phyloP scores from a whole-genome alignment of 306 rosid species.

The Dalbergia cochinchinensis region DNA sequence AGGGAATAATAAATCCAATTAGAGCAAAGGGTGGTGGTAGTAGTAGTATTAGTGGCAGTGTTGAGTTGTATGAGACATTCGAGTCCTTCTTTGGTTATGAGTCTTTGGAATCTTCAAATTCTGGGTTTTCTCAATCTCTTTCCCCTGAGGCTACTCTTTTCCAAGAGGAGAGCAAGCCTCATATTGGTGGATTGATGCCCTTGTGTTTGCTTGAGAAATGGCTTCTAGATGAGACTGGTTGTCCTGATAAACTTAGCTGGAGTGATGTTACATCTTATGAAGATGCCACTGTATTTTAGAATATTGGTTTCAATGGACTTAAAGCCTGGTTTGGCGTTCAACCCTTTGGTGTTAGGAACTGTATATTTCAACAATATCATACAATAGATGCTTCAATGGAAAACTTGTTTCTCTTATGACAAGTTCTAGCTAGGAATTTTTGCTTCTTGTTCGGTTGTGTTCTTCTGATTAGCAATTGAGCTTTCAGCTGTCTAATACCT shows the following conservation, averaged over 20 bases:
- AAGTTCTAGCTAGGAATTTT: slow-evolving; percentile 10
- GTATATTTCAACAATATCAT: slow-evolving; percentile 42
- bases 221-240: slow-evolving; percentile 74
- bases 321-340: slow-evolving; percentile 40
- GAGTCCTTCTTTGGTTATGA: slow-evolving; percentile 66
- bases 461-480: slow-evolving; percentile 2
- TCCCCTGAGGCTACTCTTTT: slow-evolving; percentile 64
- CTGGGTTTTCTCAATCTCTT: slow-evolving; percentile 63
- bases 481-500: slow-evolving; percentile 1
- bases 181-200: slow-evolving; percentile 46
- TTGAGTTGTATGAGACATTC: slow-evolving; percentile 53
- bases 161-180: slow-evolving; percentile 67
- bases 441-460: background rate
- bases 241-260: slow-evolving; percentile 56
- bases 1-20: slow-evolving; percentile 47
- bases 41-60: background rate
- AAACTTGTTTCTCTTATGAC: slow-evolving; percentile 19
- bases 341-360: slow-evolving; percentile 41
- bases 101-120: slow-evolving; percentile 70
- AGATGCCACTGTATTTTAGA: slow-evolving; percentile 47
- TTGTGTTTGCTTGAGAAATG: slow-evolving; percentile 82
- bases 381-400: background rate
- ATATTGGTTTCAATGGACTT: slow-evolving; percentile 23
- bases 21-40: slow-evolving; percentile 36
- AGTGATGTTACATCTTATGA: slow-evolving; percentile 47